Conservation (phyloP, 371 early-diverging fungal genomes). For the Parasitella parasitica region DNA sequence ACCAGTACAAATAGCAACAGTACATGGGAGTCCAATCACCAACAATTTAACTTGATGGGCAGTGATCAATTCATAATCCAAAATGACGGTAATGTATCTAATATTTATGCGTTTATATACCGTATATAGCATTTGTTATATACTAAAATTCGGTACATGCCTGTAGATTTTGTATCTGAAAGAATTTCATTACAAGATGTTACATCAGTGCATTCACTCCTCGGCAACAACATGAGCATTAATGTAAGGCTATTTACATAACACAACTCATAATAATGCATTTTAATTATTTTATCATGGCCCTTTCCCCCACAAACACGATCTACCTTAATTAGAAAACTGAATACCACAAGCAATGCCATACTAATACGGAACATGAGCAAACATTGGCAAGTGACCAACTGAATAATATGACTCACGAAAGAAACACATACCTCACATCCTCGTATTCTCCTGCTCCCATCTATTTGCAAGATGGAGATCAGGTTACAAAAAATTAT, state of each 20-base stretch:
- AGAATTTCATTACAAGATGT: neutral
- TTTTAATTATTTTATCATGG: neutral
- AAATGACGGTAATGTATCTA: neutral
- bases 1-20: slow-evolving; percentile 18
- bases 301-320: neutral
- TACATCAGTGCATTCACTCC: neutral
- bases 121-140: too few species aligned
- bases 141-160: neutral
- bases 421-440: neutral
- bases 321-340: neutral
- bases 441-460: neutral
- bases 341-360: slow-evolving; percentile 8
- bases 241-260: neutral
- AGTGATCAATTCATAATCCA: neutral
- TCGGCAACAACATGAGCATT: neutral
- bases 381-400: neutral
- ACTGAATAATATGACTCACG: slow-evolving; percentile 2
- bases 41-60: neutral
- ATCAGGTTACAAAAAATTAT: slow-evolving; percentile 5
- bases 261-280: neutral
- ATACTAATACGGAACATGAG: neutral
- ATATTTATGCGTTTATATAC: neutral
- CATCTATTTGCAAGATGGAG: slow-evolving; percentile 21
- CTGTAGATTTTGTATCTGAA: neutral
- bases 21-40: slow-evolving; percentile 9